These are phyloP conservation scores for Linnemannia elongata DNA, from an alignment of 192 early-diverging fungal genomes.

Conservation along the genomic window DNA sequence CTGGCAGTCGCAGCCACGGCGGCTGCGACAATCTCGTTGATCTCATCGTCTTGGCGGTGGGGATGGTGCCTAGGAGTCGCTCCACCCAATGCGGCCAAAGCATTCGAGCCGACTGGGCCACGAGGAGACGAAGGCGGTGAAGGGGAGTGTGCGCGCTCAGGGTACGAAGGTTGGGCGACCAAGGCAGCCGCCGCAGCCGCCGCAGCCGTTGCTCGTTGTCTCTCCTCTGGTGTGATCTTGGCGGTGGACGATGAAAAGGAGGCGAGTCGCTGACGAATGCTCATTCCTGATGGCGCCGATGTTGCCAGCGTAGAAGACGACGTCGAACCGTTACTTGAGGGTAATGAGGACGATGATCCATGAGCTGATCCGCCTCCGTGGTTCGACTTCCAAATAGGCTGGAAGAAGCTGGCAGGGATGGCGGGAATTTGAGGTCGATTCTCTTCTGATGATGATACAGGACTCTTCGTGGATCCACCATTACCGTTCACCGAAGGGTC, in stretches of 20 bases:
- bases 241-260: conserved; percentile 48
- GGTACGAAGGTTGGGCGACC: conserved; percentile 26
- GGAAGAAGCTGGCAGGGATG: conserved; percentile 54
- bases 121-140: conserved; percentile 49
- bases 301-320: conserved; percentile 20
- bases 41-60: conserved; percentile 27
- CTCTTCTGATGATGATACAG: conserved; percentile 24
- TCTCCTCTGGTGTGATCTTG: conserved; percentile 47
- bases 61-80: not conserved
- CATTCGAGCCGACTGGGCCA: conserved; percentile 24
- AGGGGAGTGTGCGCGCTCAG: conserved; percentile 50
- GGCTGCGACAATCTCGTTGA: conserved; percentile 51
- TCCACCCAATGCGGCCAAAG: not conserved
- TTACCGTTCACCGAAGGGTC: not conserved
- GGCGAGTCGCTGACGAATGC: conserved; percentile 42
- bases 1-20: conserved; percentile 48
- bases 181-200: conserved; percentile 45
- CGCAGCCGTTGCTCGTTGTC: conserved; percentile 42
- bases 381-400: conserved; percentile 44
- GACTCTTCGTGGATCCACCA: conserved; percentile 8
- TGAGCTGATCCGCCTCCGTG: conserved; percentile 14
- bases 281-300: conserved; percentile 38
- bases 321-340: not conserved
- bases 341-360: conserved; percentile 1
- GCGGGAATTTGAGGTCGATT: conserved; percentile 49